phyloP scores from a whole-genome alignment of 139 green algal species.

The Chlorella sp. region DNA sequence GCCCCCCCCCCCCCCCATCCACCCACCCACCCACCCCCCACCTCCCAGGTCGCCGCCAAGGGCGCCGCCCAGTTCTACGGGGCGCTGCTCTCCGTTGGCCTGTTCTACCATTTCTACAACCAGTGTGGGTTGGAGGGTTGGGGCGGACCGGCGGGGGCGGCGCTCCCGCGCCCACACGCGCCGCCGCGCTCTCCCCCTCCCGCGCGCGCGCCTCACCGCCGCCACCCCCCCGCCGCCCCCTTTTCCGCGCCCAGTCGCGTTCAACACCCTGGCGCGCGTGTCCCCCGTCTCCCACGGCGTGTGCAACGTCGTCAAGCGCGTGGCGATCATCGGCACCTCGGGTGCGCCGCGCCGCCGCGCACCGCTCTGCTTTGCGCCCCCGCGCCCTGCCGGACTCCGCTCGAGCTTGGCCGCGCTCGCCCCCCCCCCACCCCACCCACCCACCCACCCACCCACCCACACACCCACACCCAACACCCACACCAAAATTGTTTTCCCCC shows the following conservation, averaged over 20 bases:
- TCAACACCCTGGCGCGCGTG: conserved; percentile 96
- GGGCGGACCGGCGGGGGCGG: too few species aligned
- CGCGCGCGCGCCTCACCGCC: background rate
- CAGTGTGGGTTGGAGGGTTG: too few species aligned
- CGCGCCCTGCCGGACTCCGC: too few species aligned
- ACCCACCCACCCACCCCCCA: too few species aligned
- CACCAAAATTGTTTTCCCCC: background rate
- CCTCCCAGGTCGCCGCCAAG: conserved; percentile 34
- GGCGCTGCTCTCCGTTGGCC: conserved; percentile 84
- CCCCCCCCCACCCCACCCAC: too few species aligned
- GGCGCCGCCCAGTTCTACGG: conserved; percentile 76
- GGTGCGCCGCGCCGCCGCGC: too few species aligned
- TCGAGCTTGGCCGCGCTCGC: too few species aligned
- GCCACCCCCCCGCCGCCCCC: background rate
- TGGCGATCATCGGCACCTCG: conserved; percentile 96
- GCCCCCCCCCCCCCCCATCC: too few species aligned
- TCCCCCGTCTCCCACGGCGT: conserved; percentile 96
- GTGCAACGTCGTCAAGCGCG: conserved; percentile 99
- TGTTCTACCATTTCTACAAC: conserved; percentile 99
- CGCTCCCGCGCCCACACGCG: too few species aligned
- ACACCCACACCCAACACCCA: background rate
- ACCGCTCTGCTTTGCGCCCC: too few species aligned
- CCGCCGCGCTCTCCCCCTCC: too few species aligned
- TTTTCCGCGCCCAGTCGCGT: conserved; percentile 55
- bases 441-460: background rate